Evolutionary conservation across 176 grass and related monocot species (phyloP).

Genomic region (Metroxylon sagu): DNA sequence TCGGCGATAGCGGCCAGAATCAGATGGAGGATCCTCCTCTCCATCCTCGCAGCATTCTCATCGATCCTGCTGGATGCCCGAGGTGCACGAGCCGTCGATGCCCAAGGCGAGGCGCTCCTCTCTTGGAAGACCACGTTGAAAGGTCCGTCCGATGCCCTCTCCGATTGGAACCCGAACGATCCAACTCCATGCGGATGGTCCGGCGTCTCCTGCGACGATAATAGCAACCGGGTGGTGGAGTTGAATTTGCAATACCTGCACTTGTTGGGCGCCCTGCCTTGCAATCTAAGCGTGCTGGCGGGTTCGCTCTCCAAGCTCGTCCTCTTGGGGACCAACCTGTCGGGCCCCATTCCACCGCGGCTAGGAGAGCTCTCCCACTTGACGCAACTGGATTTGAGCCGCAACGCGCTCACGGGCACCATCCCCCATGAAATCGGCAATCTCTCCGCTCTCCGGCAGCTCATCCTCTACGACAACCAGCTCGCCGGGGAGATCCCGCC

Average conservation of each 20-base stretch:
- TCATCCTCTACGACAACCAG: conserved; percentile 81
- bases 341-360: conserved; percentile 47
- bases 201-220: conserved; percentile 49
- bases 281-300: conserved; percentile 31
- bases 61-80: conserved; percentile 18
- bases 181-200: conserved; percentile 58
- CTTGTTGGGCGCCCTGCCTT: conserved; percentile 45
- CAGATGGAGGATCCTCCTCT: conserved; percentile 12
- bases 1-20: too few relatives aligned
- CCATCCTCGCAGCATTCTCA: not conserved
- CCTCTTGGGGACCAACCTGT: conserved; percentile 59
- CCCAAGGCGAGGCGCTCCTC: conserved; percentile 58
- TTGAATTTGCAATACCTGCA: conserved; percentile 49
- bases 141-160: conserved; percentile 6
- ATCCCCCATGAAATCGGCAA: conserved; percentile 51
- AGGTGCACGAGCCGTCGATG: conserved; percentile 26
- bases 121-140: conserved; percentile 49
- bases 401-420: conserved; percentile 57
- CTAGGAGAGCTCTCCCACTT: conserved; percentile 39
- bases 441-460: conserved; percentile 38
- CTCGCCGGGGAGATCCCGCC: conserved; percentile 57
- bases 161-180: conserved; percentile 33
- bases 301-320: conserved; percentile 43
- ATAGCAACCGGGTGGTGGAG: conserved; percentile 31
- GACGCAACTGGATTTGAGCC: conserved; percentile 55